A percentile compares a stretch with the other conserved stretches of the same genome.
These are phyloP conservation scores for Limonium bicolor DNA, from an alignment of 148 eudicot genomes.

Conservation along the genomic window DNA sequence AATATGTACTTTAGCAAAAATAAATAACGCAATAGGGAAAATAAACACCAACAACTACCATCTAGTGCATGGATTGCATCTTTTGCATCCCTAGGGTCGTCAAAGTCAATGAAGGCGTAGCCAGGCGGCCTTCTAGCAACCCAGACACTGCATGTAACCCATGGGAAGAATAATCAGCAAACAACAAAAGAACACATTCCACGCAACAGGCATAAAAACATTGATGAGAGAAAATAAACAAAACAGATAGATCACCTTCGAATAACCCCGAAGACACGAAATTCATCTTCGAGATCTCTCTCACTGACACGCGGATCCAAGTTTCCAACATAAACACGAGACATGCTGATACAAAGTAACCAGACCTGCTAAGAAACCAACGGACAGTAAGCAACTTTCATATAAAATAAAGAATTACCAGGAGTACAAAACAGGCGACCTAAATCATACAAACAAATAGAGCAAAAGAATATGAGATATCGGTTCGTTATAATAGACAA, in stretches of 20 bases:
- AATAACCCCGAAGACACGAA: constrained; percentile 65
- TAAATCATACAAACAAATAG: no score
- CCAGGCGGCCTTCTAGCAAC: constrained; percentile 97
- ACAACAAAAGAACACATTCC: neutral
- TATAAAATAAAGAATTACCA: no score
- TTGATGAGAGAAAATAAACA: no score
- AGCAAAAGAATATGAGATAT: no score
- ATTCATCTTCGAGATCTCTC: constrained; percentile 88
- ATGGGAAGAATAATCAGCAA: neutral
- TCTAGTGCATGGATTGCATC: constrained; percentile 83
- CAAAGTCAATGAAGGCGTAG: constrained; percentile 90
- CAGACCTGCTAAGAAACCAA: neutral
- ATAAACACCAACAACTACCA: constrained; percentile 21
- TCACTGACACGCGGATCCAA: constrained; percentile 75
- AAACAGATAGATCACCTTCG: constrained; percentile 26
- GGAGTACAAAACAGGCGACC: no score
- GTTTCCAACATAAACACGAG: constrained; percentile 79
- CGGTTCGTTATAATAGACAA: no score
- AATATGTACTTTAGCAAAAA: no score
- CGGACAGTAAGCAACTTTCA: no score
- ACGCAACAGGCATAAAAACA: neutral
- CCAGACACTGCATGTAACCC: constrained; percentile 75
- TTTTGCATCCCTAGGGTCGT: constrained; percentile 75
- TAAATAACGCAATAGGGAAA: neutral
- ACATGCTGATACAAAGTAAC: constrained; percentile 28